phyloP scores from a whole-genome alignment of 164 flowering plant species.

The Euptelea pleiosperma region DNA sequence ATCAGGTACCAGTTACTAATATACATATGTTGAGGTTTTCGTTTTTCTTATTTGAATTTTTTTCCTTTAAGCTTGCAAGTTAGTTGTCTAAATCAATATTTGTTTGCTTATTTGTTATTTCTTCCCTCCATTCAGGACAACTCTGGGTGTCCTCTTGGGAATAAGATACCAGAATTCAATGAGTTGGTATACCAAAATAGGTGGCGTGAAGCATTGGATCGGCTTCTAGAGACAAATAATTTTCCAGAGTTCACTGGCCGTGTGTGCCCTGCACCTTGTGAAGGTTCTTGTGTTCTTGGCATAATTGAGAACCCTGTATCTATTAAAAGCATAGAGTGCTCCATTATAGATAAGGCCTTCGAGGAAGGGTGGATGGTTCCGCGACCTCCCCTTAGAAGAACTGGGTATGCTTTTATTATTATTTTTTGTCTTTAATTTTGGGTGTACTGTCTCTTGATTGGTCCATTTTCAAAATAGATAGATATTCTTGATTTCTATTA shows the following conservation, averaged over 20 bases:
- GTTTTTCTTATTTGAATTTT: not conserved
- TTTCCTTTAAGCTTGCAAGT: not conserved
- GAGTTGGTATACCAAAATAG: slow-evolving; percentile 95
- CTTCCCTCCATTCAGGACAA: slow-evolving; percentile 53
- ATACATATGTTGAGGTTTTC: not conserved
- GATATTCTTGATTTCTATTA: too few relatives aligned
- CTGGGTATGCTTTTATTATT: slow-evolving; percentile 85
- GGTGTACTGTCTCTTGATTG: not conserved
- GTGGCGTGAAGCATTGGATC: slow-evolving; percentile 96
- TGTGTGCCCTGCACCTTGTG: slow-evolving; percentile 99
- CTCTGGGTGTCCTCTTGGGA: slow-evolving; percentile 98
- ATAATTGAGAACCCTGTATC: slow-evolving; percentile 98
- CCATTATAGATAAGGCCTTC: slow-evolving; percentile 96
- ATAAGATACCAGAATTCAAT: slow-evolving; percentile 98
- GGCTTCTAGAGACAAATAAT: slow-evolving; percentile 95
- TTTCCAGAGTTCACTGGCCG: slow-evolving; percentile 99
- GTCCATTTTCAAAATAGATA: too few relatives aligned
- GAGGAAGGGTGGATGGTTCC: slow-evolving; percentile 99
- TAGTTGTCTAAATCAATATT: not conserved
- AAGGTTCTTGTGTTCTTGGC: slow-evolving; percentile 99
- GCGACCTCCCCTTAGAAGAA: slow-evolving; percentile 78
- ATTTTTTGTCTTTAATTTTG: not conserved
- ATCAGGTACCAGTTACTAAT: slow-evolving; percentile 62
- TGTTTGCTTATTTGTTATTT: not conserved
- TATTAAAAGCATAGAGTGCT: slow-evolving; percentile 90